Evolutionary conservation across 176 grass and related monocot species (phyloP).

Genomic region (Pharus latifolius): DNA sequence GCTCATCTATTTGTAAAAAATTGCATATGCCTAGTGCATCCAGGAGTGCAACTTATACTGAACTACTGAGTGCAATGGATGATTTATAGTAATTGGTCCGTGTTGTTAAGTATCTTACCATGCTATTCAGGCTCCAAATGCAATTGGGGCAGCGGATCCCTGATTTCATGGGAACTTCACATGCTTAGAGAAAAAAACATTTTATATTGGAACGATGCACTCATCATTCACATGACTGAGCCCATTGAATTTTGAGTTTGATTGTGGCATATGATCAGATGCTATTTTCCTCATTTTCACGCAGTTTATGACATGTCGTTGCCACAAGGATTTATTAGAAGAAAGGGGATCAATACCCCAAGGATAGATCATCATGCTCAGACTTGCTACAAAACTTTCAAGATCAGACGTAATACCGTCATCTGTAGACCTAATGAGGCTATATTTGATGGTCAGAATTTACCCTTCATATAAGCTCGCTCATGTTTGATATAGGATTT

Average conservation of each 20-base stretch:
- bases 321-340: conserved; percentile 37
- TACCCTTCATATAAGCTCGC: conserved; percentile 16
- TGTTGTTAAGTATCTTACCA: not conserved
- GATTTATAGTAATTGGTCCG: not conserved
- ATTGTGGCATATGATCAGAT: conserved; percentile 17
- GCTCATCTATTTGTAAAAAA: not conserved
- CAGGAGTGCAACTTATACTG: not conserved
- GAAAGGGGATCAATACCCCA: conserved; percentile 23
- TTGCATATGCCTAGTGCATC: not conserved
- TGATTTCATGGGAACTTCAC: no score
- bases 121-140: not conserved
- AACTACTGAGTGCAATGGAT: not conserved
- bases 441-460: conserved; percentile 45
- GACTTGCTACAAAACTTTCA: conserved; percentile 57
- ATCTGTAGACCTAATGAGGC: conserved; percentile 38
- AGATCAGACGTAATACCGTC: conserved; percentile 36
- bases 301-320: conserved; percentile 37
- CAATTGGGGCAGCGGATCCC: not conserved
- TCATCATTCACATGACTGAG: conserved; percentile 6
- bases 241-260: conserved; percentile 18
- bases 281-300: conserved; percentile 15
- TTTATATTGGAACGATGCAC: not conserved
- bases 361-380: conserved; percentile 30
- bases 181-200: not conserved
- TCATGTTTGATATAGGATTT: conserved; percentile 12